Base-by-base conservation (phyloP, 2,329 filamentous ascomycete species). In the Xylaria polymorpha region DNA sequence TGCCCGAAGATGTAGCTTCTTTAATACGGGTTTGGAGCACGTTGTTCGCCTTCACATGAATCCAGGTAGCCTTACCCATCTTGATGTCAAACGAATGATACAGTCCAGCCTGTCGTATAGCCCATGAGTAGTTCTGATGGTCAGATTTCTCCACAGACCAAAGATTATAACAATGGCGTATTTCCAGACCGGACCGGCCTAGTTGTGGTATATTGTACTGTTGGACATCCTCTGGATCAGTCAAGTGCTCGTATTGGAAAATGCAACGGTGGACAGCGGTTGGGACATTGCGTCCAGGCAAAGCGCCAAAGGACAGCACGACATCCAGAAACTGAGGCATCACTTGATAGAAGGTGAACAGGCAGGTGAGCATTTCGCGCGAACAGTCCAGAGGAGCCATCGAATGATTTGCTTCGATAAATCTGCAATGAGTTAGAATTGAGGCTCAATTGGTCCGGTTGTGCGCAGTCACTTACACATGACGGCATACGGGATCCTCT, bases 261-360 rank as follows among this genome's bases (percentile, higher is more conserved):
- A 61, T 15, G 15, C 57, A 61, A 4, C 32, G 66, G 0, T 68
- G 58, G 12, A 29, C 43, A 7, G 66, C 66, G 0, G 61, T 58
- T 1, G 66, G 51, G 5, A 65, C 35, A 15, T 37, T 62, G n/a
- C 14, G 57, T 3, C 66, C 66, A 3, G 61, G 48, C 25, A 58
- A 25, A 12, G 41, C 51, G 3, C 66, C 61, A 18, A 68, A 68
- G 4, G 10, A 55, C 1, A 68, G 56, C 12, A 56, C 55, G 1
- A 68, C 22, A 22, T 68, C 61, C 2, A 68, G 46, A 18, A 68
- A 68, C 12, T 68, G 66, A 25, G 66, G 37, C 61, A 68, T 66
- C 1, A 68, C 66, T 15, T 65, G 66, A 58, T 68, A 51, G 12
- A 62, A 66, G 1, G 12, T 55, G 35, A 68, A 44, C 10, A 65